Conservation (phyloP, 1,284 basidiomycete genomes). For the Golubevia sp. region DNA sequence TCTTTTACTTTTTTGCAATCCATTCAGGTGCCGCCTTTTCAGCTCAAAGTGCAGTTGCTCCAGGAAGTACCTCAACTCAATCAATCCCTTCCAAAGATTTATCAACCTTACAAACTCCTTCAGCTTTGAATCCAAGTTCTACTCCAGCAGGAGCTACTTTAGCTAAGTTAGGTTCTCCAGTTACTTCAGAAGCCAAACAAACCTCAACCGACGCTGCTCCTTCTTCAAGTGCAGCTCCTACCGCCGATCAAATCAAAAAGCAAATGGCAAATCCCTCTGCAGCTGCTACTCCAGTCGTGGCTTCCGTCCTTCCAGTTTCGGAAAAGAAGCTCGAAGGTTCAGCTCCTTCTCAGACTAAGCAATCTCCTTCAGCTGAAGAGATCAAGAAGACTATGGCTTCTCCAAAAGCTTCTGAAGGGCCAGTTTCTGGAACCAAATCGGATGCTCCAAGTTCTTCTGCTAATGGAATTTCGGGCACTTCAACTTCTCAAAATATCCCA, state of each 20-base stretch:
- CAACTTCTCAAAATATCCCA: not conserved
- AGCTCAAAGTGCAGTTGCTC: not conserved
- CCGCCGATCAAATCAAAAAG: not conserved
- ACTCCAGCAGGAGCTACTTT: not conserved
- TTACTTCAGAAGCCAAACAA: no score
- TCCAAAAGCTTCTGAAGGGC: no score
- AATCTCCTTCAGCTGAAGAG: not conserved
- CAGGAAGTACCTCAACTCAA: not conserved
- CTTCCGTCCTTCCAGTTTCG: not conserved
- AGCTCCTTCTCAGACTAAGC: no score
- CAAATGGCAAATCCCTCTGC: not conserved
- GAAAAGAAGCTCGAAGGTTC: no score
- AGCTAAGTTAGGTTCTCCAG: no score
- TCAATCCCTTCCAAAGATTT: not conserved
- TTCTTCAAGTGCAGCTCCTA: not conserved
- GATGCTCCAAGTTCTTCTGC: no score
- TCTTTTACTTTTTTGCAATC: no score
- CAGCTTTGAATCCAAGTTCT: not conserved
- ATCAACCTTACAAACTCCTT: not conserved
- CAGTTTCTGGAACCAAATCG: no score
- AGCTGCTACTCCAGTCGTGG: not conserved
- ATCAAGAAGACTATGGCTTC: not conserved
- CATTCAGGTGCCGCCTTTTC: not conserved
- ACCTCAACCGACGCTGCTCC: not conserved
- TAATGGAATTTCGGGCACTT: no score